These are phyloP conservation scores for Wickerhamomyces queroliae DNA, from an alignment of 805 yeast species.

Conservation along the genomic window DNA sequence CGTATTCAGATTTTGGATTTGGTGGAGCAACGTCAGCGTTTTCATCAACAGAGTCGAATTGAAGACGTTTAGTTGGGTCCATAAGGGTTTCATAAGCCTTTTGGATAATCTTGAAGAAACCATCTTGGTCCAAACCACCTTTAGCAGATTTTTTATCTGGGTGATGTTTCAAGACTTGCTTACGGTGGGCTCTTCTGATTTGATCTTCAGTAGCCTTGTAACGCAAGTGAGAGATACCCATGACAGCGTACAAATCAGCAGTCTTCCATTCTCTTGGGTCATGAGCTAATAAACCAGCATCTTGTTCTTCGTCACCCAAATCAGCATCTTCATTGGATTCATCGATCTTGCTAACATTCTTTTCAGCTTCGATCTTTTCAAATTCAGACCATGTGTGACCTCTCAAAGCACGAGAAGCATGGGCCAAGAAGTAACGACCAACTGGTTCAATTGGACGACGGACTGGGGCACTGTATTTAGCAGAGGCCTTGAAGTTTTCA, in stretches of 20 bases:
- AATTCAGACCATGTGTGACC: slow-evolving; percentile 99
- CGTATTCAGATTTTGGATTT: slow-evolving; percentile 54
- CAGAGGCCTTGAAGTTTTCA: slow-evolving; percentile 40
- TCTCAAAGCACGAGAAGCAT: slow-evolving; percentile 90
- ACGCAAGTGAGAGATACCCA: slow-evolving; percentile 89
- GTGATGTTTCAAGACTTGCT: slow-evolving; percentile 93
- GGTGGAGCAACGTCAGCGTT: slow-evolving; percentile 85
- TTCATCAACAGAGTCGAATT: slow-evolving; percentile 92
- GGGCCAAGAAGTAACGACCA: slow-evolving; percentile 92
- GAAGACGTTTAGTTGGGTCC: slow-evolving; percentile 83
- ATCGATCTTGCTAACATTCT: slow-evolving; percentile 69
- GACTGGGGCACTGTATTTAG: slow-evolving; percentile 50
- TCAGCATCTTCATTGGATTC: slow-evolving; percentile 45
- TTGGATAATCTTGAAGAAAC: slow-evolving; percentile 96
- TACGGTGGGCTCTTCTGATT: slow-evolving; percentile 94
- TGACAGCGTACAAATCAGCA: slow-evolving; percentile 92
- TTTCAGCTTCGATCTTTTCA: slow-evolving; percentile 89
- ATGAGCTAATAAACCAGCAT: slow-evolving; percentile 65
- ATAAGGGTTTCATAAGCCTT: slow-evolving; percentile 89
- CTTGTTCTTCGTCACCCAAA: slow-evolving; percentile 71
- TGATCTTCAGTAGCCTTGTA: slow-evolving; percentile 89
- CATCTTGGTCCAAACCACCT: slow-evolving; percentile 85
- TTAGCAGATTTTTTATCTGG: slow-evolving; percentile 96
- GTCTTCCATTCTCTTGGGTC: slow-evolving; percentile 99
- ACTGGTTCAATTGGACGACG: slow-evolving; percentile 93